Base-by-base conservation (phyloP, 192 early-diverging fungal genomes). In the Podochytrium sp. region DNA sequence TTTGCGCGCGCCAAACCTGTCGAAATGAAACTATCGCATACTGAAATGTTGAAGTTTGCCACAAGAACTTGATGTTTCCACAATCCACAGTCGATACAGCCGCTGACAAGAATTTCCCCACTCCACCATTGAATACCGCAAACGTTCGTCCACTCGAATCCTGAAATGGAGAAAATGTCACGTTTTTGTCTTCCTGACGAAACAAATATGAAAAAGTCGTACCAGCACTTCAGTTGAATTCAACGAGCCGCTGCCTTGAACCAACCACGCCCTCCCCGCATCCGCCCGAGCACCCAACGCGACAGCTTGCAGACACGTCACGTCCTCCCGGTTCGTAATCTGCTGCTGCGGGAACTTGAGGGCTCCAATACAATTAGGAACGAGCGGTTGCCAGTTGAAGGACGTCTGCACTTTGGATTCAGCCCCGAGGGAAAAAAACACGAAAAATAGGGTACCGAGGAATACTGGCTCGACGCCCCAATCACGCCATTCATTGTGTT, bases 401-500 rank as follows among this genome's bases (percentile, higher is more conserved):
- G 50, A 34, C 2, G 66, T 55, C 66, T 69, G 32, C 1, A 49
- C 4, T 25, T 33, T 61, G 34, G 14, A 18, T 30, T 63, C 61
- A 63, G 61, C 20, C 32, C 32, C 55, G 18, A 29, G 0, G 14
- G 55, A 14, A 57, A 57, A 57, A 57, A 30, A 25, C 1, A 7
- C 18, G n/a, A n/a, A n/a, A n/a, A n/a, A 23, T 55, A 29, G 23
- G 7, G 30, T 38, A 69, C 66, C 16, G 32, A 18, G 7, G 66
- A 69, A 33, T 5, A 51, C 16, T 51, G 7, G 20, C 37, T 41
- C 6, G 50, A 55, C 5, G 66, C 66, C 1, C 66, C 66, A n/a
- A 69, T 33, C 12, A 69, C 37, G 25, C 66, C 66, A 51, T 69
- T 69, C 30, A 23, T 35, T 5, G 66, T 69, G 18, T 55, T 55